Evolutionary conservation across 225 moss, liverwort and hornwort genomes (phyloP).

Genomic region (Physcomitrium patens): DNA sequence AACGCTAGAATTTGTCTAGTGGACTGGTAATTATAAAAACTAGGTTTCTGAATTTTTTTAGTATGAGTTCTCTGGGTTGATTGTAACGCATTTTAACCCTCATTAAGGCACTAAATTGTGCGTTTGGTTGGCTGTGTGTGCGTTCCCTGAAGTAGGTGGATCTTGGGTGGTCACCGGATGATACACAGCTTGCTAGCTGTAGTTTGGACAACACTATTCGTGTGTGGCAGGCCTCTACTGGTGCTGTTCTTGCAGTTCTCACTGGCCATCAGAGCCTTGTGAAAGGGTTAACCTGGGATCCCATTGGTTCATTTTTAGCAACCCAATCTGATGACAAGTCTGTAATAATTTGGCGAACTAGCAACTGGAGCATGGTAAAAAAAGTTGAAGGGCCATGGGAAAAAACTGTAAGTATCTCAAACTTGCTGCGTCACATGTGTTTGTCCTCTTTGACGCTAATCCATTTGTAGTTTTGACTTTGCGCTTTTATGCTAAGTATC

Average conservation of each 20-base stretch:
- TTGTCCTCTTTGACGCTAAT: not conserved
- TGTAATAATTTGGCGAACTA: conserved; percentile 94
- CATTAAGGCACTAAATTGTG: conserved; percentile 51
- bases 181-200: conserved; percentile 92
- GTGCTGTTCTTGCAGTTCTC: conserved; percentile 78
- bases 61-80: conserved; percentile 13
- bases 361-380: conserved; percentile 88
- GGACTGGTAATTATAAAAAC: too few relatives aligned
- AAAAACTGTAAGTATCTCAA: conserved; percentile 64
- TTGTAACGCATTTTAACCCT: not conserved
- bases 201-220: conserved; percentile 94
- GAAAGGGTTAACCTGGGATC: conserved; percentile 98
- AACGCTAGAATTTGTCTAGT: too few relatives aligned
- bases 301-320: conserved; percentile 92
- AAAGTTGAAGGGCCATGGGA: conserved; percentile 95
- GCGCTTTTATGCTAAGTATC: not conserved
- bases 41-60: not conserved
- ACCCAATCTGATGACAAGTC: conserved; percentile 93
- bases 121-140: conserved; percentile 59
- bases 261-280: conserved; percentile 88
- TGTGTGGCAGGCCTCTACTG: conserved; percentile 86
- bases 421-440: not conserved
- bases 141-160: conserved; percentile 85
- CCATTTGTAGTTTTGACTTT: not conserved
- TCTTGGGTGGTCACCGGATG: conserved; percentile 99